phyloP scores from a whole-genome alignment of 768 basidiomycete genomes.

The Rhodosporidiobolus sp. region DNA sequence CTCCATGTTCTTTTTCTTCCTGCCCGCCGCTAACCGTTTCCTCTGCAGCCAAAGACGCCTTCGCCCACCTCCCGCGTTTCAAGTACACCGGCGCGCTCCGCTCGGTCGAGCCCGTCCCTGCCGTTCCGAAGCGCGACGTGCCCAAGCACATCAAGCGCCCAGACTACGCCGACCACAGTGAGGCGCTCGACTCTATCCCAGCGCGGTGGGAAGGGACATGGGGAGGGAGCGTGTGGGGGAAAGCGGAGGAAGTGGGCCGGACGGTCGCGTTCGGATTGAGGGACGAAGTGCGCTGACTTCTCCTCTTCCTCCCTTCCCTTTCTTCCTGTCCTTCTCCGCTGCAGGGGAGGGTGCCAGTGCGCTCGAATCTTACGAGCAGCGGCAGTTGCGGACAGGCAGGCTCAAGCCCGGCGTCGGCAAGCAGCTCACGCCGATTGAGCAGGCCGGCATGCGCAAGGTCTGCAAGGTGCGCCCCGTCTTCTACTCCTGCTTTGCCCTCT shows the following conservation, averaged over 20 bases:
- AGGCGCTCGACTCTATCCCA: conserved; percentile 46
- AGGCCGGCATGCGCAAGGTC: conserved; percentile 71
- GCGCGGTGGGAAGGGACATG: conserved; percentile 7
- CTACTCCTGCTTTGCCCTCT: neutral
- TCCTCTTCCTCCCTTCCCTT: neutral
- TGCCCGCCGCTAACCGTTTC: too few relatives aligned
- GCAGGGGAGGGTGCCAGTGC: conserved; percentile 31
- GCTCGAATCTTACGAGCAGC: conserved; percentile 18
- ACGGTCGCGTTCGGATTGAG: conserved; percentile 9
- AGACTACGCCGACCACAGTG: conserved; percentile 77
- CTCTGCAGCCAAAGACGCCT: conserved; percentile 32
- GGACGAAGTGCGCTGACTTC: neutral
- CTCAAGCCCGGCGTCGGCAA: too few relatives aligned
- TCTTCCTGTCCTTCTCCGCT: conserved; percentile 22
- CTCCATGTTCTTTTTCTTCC: neutral
- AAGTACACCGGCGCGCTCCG: conserved; percentile 48
- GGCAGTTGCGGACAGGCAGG: too few relatives aligned
- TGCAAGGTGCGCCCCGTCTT: conserved; percentile 64
- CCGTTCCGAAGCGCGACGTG: conserved; percentile 64
- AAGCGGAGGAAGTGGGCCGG: conserved; percentile 26
- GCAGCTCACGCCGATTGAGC: conserved; percentile 60
- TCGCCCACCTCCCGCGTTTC: conserved; percentile 8
- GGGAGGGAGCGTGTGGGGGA: conserved; percentile 10
- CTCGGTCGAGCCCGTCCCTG: conserved; percentile 56
- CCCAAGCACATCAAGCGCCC: conserved; percentile 82